Conservation (phyloP, 2,329 filamentous ascomycete species). For the Fusarium torreyae region DNA sequence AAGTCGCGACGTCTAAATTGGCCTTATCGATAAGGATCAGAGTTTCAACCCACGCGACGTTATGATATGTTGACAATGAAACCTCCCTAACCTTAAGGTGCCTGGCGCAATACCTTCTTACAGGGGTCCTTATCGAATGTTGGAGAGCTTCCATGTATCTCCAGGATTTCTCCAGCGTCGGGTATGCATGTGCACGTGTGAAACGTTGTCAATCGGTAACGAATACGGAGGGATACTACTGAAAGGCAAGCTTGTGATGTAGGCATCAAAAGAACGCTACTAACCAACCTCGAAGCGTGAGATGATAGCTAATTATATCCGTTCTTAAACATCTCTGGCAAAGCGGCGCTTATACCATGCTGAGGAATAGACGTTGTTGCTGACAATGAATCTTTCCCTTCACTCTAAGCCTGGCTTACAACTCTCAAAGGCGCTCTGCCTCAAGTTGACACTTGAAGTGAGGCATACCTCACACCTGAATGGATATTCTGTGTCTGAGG, state of each 20-base stretch:
- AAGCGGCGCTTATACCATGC: too few relatives aligned
- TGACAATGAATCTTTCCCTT: neutral
- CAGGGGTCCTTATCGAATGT: slow-evolving; percentile 27
- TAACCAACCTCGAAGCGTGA: slow-evolving; percentile 2
- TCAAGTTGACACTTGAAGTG: neutral
- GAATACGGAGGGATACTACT: slow-evolving; percentile 8
- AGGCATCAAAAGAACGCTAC: slow-evolving; percentile 1
- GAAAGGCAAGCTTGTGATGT: slow-evolving; percentile 6
- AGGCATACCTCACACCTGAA: slow-evolving; percentile 11
- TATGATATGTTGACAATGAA: slow-evolving; percentile 8
- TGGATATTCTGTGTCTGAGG: slow-evolving; percentile 12
- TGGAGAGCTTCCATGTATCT: slow-evolving; percentile 26
- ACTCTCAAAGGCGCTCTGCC: neutral
- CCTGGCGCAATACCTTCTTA: slow-evolving; percentile 8
- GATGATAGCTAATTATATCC: neutral
- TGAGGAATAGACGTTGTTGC: too few relatives aligned
- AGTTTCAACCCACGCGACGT: slow-evolving; percentile 19
- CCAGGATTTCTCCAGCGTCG: slow-evolving; percentile 20
- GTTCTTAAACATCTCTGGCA: too few relatives aligned
- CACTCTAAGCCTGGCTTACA: neutral
- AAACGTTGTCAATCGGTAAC: slow-evolving; percentile 17
- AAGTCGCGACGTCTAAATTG: slow-evolving; percentile 37
- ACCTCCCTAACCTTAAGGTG: slow-evolving; percentile 9
- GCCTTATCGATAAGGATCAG: slow-evolving; percentile 42
- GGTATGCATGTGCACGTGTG: slow-evolving; percentile 33